Percentiles rank a stretch among this genome's conserved stretches.
Conservation (phyloP, 2,329 filamentous ascomycete genomes). For the Pleomassaria siparia region DNA sequence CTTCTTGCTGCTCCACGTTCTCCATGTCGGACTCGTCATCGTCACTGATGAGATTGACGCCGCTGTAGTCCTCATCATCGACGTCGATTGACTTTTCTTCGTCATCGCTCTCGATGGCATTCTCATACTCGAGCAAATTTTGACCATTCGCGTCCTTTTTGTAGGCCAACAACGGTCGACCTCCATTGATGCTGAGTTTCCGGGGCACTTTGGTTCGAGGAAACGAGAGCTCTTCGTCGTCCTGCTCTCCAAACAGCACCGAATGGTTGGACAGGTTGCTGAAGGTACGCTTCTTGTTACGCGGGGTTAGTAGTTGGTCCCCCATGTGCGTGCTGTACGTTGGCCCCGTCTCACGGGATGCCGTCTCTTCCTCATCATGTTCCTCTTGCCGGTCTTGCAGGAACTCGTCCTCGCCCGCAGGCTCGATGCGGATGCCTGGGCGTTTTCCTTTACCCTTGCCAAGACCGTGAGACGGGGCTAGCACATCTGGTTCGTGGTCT, state of each 20-base stretch:
- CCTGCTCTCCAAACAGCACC: slow-evolving; percentile 39
- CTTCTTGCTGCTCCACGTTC: slow-evolving; percentile 76
- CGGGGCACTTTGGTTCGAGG: slow-evolving; percentile 42
- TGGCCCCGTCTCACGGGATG: slow-evolving; percentile 33
- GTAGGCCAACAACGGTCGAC: slow-evolving; percentile 41
- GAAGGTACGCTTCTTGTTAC: slow-evolving; percentile 42
- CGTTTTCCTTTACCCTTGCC: slow-evolving; percentile 40
- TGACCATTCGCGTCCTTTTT: slow-evolving; percentile 24
- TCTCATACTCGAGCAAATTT: slow-evolving; percentile 24
- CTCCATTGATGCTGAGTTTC: slow-evolving; percentile 36
- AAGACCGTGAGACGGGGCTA: slow-evolving; percentile 37
- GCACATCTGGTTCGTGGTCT: slow-evolving; percentile 35
- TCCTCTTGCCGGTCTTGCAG: slow-evolving; percentile 31
- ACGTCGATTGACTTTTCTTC: slow-evolving; percentile 16
- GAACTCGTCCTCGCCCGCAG: slow-evolving; percentile 32
- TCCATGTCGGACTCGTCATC: slow-evolving; percentile 77
- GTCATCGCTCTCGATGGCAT: slow-evolving; percentile 37
- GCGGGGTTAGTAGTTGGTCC: slow-evolving; percentile 29
- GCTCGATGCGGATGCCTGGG: slow-evolving; percentile 39
- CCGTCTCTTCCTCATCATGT: slow-evolving; percentile 21
- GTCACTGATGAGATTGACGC: slow-evolving; percentile 72
- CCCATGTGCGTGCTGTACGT: slow-evolving; percentile 30
- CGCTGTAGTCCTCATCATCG: slow-evolving; percentile 61
- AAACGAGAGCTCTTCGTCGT: slow-evolving; percentile 30
- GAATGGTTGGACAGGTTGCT: slow-evolving; percentile 44